These are phyloP conservation scores for Colletotrichum cuscutae DNA, from an alignment of 2,329 filamentous ascomycete species.

Conservation along the genomic window DNA sequence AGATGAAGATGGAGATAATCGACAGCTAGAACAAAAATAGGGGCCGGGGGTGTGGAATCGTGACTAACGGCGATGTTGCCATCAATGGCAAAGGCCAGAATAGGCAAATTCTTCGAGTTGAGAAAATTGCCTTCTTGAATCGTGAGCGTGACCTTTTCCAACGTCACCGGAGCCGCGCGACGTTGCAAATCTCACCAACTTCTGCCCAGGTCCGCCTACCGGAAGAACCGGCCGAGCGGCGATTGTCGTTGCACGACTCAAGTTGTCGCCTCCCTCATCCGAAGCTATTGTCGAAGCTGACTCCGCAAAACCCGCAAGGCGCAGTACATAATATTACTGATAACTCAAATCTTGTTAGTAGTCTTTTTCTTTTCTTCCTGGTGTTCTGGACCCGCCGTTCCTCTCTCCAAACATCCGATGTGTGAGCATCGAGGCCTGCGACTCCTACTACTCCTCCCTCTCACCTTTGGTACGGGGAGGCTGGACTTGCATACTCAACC, in stretches of 20 bases:
- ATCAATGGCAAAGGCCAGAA: not conserved
- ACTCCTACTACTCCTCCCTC: not conserved
- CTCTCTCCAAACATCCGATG: constrained; percentile 26
- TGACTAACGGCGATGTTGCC: not conserved
- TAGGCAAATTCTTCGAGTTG: not conserved
- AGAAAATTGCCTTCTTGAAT: not conserved
- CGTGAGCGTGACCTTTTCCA: not conserved
- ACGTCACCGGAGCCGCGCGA: not conserved
- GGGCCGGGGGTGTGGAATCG: not conserved
- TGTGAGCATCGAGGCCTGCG: constrained; percentile 4
- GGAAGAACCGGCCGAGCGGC: not conserved
- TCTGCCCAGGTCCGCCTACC: not conserved
- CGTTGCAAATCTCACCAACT: not conserved
- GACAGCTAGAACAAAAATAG: not conserved
- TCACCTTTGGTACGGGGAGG: not conserved
- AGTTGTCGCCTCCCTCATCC: constrained; percentile 2
- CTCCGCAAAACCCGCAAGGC: constrained; percentile 4
- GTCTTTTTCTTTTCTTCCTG: not conserved
- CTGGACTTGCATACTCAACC: not conserved
- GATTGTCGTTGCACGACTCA: not conserved
- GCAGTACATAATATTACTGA: constrained; percentile 1
- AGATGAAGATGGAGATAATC: not conserved
- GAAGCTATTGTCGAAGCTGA: not conserved
- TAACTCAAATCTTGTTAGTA: not conserved
- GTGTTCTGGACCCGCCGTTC: not conserved